phyloP scores from a whole-genome alignment of 140 eudicot species.

The Oenanthe javanica region DNA sequence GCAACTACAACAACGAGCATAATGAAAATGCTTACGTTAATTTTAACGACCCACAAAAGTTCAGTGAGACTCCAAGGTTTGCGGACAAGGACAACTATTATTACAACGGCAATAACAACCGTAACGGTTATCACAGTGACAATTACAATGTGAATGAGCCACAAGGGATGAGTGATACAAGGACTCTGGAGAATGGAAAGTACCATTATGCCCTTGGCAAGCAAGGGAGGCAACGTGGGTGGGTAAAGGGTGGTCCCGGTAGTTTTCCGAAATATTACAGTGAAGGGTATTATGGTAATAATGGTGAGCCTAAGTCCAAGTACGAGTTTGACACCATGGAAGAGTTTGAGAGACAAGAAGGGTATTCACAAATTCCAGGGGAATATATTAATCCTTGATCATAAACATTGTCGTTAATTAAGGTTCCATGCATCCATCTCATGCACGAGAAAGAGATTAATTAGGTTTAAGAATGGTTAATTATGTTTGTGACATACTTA shows the following conservation, averaged over 20 bases:
- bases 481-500: constrained; percentile 1
- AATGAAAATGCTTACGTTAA: neutral
- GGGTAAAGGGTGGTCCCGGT: neutral
- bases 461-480: neutral
- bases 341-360: constrained; percentile 6
- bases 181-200: neutral
- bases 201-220: neutral
- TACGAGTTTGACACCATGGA: constrained; percentile 5
- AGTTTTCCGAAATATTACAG: neutral
- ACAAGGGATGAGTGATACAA: neutral
- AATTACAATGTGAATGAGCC: neutral
- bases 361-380: neutral
- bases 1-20: neutral
- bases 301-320: neutral
- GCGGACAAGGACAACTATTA: neutral
- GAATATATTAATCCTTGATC: constrained; percentile 3
- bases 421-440: too few relatives aligned
- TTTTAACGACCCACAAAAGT: neutral
- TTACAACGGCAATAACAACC: neutral
- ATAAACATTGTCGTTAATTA: neutral
- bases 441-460: too few relatives aligned
- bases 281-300: neutral
- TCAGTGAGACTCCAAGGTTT: neutral
- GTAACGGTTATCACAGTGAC: neutral
- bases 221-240: neutral